A percentile compares a stretch with the other conserved stretches of the same genome.
Evolutionary conservation across 2,329 filamentous ascomycete genomes (phyloP).

Genomic region (Diaporthe ilicicola): DNA sequence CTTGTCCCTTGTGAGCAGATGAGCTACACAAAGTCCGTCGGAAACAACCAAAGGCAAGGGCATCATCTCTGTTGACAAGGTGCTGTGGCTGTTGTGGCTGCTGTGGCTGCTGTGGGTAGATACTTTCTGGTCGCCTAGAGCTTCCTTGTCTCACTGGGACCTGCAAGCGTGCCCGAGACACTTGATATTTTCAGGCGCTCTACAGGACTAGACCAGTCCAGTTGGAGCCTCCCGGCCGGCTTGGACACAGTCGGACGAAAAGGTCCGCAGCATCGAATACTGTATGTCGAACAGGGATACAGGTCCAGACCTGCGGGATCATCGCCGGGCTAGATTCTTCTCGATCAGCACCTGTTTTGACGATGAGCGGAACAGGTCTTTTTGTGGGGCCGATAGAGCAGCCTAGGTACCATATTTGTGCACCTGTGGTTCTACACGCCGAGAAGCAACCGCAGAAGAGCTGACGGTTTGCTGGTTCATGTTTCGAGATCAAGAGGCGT

Average conservation of each 20-base stretch:
- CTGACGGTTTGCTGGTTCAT: not conserved
- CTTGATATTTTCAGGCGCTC: too few relatives aligned
- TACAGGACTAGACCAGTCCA: too few relatives aligned
- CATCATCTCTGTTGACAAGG: too few relatives aligned
- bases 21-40: too few relatives aligned
- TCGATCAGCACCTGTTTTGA: constrained; percentile 17
- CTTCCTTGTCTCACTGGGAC: too few relatives aligned
- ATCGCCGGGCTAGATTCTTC: constrained; percentile 14
- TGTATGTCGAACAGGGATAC: not conserved
- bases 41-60: too few relatives aligned
- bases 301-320: constrained; percentile 18
- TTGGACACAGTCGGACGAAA: not conserved
- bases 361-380: constrained; percentile 21
- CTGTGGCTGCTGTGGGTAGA: too few relatives aligned
- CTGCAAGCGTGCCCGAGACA: too few relatives aligned
- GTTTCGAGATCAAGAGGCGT: not conserved
- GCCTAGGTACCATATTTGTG: not conserved
- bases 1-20: not conserved
- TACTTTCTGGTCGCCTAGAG: too few relatives aligned
- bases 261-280: constrained; percentile 6
- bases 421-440: not conserved
- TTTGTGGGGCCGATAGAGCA: constrained; percentile 14
- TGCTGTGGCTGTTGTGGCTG: too few relatives aligned
- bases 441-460: not conserved
- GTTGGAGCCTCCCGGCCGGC: not conserved